Percentiles rank a stretch among this genome's conserved stretches.
Conservation (phyloP, 2,329 filamentous ascomycete species). For the Stemphylium vesicarium region DNA sequence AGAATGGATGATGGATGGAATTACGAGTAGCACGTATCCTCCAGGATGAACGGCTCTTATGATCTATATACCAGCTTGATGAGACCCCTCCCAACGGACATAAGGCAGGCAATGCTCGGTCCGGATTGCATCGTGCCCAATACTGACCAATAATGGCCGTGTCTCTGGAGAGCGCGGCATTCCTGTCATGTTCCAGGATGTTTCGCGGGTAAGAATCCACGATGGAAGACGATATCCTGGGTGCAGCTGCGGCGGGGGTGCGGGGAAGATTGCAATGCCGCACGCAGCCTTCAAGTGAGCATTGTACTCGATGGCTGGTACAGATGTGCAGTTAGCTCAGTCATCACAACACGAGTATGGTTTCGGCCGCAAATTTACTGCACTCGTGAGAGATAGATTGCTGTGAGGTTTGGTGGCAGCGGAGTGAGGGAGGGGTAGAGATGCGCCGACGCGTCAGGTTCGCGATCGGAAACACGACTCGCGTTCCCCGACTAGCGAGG, state of each 20-base stretch:
- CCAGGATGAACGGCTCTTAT: background rate
- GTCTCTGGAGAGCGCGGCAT: background rate
- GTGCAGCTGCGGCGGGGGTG: conserved; percentile 2
- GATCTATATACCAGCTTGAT: conserved; percentile 19
- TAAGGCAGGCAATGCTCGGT: background rate
- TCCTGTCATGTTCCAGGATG: background rate
- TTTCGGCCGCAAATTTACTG: no score
- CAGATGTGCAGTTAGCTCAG: no score
- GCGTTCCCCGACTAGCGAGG: no score
- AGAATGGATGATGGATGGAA: background rate
- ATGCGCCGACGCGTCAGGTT: no score
- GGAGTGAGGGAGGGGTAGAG: no score
- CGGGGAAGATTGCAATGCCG: conserved; percentile 7
- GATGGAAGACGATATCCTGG: conserved; percentile 2
- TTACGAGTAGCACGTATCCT: background rate
- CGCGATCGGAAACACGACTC: no score
- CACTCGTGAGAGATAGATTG: no score
- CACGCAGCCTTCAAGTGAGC: background rate
- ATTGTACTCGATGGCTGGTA: no score
- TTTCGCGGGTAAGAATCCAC: conserved; percentile 24
- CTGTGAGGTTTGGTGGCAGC: no score
- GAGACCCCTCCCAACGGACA: background rate
- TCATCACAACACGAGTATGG: no score
- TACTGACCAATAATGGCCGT: background rate
- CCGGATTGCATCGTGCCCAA: background rate